Base-by-base conservation (phyloP, 257 asterid species). In the Solanum pinnatisectum region DNA sequence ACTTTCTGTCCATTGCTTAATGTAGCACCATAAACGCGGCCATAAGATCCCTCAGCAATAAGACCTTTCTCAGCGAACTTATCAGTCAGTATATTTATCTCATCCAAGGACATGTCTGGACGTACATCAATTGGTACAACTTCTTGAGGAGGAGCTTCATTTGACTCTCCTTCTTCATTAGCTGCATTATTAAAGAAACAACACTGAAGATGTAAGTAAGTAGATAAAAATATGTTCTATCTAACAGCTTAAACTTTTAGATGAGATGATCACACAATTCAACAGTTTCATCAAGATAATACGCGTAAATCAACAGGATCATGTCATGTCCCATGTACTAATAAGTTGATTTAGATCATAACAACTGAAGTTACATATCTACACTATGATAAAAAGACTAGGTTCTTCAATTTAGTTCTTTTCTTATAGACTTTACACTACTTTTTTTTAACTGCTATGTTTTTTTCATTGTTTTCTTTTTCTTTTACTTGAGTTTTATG, bases 21-120 rank as follows among this genome's bases (percentile, higher is more conserved):
- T 72, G 87, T 93, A 18, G 95, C 98, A 27, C 77, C 91, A 72
- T 90, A 96, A 8, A 93, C 98, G 0, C 98, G 92, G 7, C 99
- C 97, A 88, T 94, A 94, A 12, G 99, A 96, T 23, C 99, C 99
- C 88, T 95, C 98, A 65, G 98, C 98, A 10, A 95, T 91, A 32
- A 95, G 86, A 60, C 95, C 92, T 88, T 94, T 92, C 5, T 91
- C 39, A 6, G 95, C 98, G 25, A 96, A 96, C 84, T 94, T 93
- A 37, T 89, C 90, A 5, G 98, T 96, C 81, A 92, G 60, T 88
- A 89, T 90, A 63, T 89, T 92, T 59, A 96, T 91, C 91, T 94
- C 98, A 33, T 90, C 93, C 82, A 93, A 71, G 6, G 98, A 84
- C 59, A 94, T n/a, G 6, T 92, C 94, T 14, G 98, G 9, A 13